Evolutionary conservation across 1,284 basidiomycete species (phyloP).

Genomic region (Hypsizygus ulmarius): DNA sequence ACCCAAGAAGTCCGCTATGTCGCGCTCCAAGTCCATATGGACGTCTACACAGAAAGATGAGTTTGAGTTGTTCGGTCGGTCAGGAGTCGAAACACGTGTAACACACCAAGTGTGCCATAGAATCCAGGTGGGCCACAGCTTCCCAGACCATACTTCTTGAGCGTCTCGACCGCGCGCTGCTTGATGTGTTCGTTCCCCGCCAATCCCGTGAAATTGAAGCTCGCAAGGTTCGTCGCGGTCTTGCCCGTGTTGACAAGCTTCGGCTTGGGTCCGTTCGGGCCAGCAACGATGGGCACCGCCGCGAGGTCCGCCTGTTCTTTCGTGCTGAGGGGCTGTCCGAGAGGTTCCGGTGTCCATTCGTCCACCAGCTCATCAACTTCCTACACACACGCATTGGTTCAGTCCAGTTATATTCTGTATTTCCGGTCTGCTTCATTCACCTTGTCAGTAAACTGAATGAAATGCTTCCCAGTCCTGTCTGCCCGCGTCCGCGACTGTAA

Average conservation of each 20-base stretch:
- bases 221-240: conserved; percentile 84
- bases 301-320: conserved; percentile 70
- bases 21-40: conserved; percentile 85
- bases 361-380: conserved; percentile 97
- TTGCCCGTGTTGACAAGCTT: conserved; percentile 76
- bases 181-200: conserved; percentile 88
- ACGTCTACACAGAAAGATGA: conserved; percentile 59
- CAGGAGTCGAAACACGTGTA: neutral
- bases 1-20: conserved; percentile 90
- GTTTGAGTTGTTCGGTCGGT: neutral
- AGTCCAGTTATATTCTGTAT: neutral
- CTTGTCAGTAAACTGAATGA: conserved; percentile 89
- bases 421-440: conserved; percentile 45
- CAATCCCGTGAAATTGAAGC: conserved; percentile 92
- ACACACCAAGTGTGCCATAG: conserved; percentile 89
- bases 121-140: conserved; percentile 97
- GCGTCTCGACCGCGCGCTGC: conserved; percentile 79
- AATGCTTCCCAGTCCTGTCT: conserved; percentile 84
- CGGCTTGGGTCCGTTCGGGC: conserved; percentile 82
- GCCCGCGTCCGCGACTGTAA: conserved; percentile 88
- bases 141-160: conserved; percentile 93
- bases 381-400: conserved; percentile 39
- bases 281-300: conserved; percentile 77
- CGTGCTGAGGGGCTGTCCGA: conserved; percentile 62
- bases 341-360: conserved; percentile 91